Evolutionary conservation across 2,329 filamentous ascomycete genomes (phyloP), one percentile per base, ranked within the genome.

Genomic region (Xylaria sp.): DNA sequence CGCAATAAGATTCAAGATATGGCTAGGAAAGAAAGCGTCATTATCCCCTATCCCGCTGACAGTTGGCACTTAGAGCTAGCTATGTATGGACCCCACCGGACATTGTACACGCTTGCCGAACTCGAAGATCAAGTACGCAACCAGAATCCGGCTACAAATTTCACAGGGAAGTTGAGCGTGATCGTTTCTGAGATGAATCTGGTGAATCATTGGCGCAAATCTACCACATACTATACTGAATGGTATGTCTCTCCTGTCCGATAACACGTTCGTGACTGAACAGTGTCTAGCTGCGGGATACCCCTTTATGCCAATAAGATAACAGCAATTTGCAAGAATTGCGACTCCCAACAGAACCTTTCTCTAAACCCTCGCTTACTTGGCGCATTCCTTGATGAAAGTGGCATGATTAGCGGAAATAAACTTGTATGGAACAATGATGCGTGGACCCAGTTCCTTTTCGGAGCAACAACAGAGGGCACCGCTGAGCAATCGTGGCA

Each of bases 391-490:
- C 60, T 82, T 8, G 84, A 91, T 68, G 89, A 91, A 76, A 90
- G 87, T 0, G 88, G 86, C 5, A 81, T 80, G 41, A 81, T 89
- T 9, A 75, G 77, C 1, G 75, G 81, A 1, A 85, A 84, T 0
- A 89, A 88, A 76, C 78, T 90, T 2, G 78, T 89, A 20, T 85
- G 89, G 79, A 84, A 82, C 5, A 79, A 83, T 18, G 66, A 79
- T 1, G 88, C 88, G 0, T 90, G 88, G 88, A 74, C 75, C 3
- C 77, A 80, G 64, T 73, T 82, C 18, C 72, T 82, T 41, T 78
- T 78, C 18, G 73, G 73, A 12, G 59, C 52, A n/a, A n/a, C n/a
- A 20, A 33, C 41, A 15, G 46, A 36, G 15, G 60, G 12, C 15
- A 1, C 18, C 7, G 78, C 87, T 7, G 85, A 85, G 3, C 76